Evolutionary conservation across 176 grass and related monocot genomes (phyloP), one percentile per base, ranked within the genome.

Genomic region (Rhynchospora tenuis): DNA sequence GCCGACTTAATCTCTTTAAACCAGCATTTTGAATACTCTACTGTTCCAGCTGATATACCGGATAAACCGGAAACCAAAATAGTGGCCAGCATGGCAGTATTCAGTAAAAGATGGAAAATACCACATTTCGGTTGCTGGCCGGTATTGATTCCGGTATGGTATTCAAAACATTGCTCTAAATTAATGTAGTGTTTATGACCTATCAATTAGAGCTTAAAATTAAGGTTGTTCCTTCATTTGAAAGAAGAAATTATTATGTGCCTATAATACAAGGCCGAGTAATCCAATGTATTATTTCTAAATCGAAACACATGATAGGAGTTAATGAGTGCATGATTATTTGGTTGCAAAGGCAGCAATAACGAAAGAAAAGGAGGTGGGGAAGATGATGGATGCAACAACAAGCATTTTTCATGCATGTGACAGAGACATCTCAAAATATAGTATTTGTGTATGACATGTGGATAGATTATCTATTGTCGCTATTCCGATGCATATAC

Each of bases 361-460:
- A 50, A 26, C 45, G 26, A 51, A 67, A 0, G 28, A 31, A 2
- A 51, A 73, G 10, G 22, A 74, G 70, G 45, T 74, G 70, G 70
- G 70, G 22, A 74, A 74, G 70, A 14, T 74, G 45, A 73, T 51
- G 70, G 45, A 74, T 50, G 33, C 70, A 74, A 74, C 70, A 74
- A 69, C 33, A 69, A 74, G 70, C 65, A 68, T 68, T 74, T 38
- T 74, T 47, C 70, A 51, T 74, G 70, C 70, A 74, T 74, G 70
- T 74, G 70, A 74, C 13, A 51, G n/a, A 47, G 68, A 48, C 43
- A 50, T 44, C 66, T 70, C 31, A 44, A 38, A 19, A n/a, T 45
- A 45, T 70, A 45, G 33, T 79, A 79, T 59, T 33, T 2, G 13
- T 16, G 12, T 81, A 81, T 61, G 38, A 47, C 59, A 81, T 81